Evolutionary conservation across 169 alveolate genomes (phyloP), one percentile per base, ranked within the genome.

Genomic region (Fabrea salina): DNA sequence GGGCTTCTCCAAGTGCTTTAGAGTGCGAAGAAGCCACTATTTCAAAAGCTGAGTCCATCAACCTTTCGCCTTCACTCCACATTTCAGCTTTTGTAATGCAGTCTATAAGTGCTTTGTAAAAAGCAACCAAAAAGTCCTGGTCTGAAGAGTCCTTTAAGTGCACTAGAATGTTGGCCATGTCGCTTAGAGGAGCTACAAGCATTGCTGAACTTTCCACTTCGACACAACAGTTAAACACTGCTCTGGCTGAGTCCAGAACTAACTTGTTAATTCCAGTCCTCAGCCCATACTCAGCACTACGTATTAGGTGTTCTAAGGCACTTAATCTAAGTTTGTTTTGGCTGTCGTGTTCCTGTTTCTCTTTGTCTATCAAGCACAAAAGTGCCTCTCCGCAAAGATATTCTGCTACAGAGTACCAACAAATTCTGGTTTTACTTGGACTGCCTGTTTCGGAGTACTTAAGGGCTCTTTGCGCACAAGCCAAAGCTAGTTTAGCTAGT

Each of bases 321-420:
- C 86, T 58, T 43, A 82, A 71, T 43, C 75, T 75, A 39, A 90
- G 80, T 51, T 82, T 86, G 44, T 84, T 87, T 78, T 90, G 85
- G 25, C 89, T 75, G 64, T 88, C 89, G 47, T 86, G 79, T 79
- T 91, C 96, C 75, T 91, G 86, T 37, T 87, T 89, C 56, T 86
- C 84, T 41, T 85, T 85, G 80, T 91, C 93, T 8, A 91, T 85
- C 44, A 91, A 80, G 49, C 82, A 80, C 44, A 83, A 78, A 19
- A 91, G 53, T 4, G 89, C 78, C 79, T 91, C 93, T 13, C 96
- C 96, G 57, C 84, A 86, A 51, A 91, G 58, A 53, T 82, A 66
- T 67, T 86, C 89, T 56, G 91, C 94, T 0, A 91, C 86, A 43
- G 92, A 84, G 78, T 91, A 91, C 96, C 96, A 91, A 64, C 91